These are phyloP conservation scores for Beauveria pseudobassiana DNA, from an alignment of 2,329 filamentous ascomycete species.

Conservation along the genomic window DNA sequence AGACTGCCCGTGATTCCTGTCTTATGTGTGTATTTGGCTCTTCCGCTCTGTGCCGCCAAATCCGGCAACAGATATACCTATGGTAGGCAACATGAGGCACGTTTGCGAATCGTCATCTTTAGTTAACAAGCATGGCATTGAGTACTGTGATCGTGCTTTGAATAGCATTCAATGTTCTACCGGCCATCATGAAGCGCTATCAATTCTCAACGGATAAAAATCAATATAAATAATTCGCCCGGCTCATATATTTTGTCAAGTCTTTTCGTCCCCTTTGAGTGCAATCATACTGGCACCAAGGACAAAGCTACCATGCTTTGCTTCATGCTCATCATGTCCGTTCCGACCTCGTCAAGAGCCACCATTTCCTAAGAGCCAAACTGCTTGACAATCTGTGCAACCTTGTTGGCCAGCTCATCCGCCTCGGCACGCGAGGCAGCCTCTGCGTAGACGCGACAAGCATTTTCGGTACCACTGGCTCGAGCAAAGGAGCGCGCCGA, in stretches of 20 bases:
- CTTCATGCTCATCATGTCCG: neutral
- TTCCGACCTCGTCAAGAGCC: neutral
- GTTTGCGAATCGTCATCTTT: too few species aligned
- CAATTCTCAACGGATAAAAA: neutral
- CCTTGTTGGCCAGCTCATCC: slow-evolving; percentile 80
- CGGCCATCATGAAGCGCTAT: neutral
- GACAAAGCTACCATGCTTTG: neutral
- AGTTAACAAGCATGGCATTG: too few species aligned
- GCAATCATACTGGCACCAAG: neutral
- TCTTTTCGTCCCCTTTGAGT: neutral
- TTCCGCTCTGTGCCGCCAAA: too few species aligned
- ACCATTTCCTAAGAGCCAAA: slow-evolving; percentile 26
- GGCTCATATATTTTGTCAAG: neutral
- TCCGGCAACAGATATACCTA: too few species aligned
- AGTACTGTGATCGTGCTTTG: neutral
- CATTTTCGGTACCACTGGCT: slow-evolving; percentile 92
- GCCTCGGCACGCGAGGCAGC: slow-evolving; percentile 83
- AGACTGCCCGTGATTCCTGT: too few species aligned
- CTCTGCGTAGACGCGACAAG: slow-evolving; percentile 92
- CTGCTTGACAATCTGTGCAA: slow-evolving; percentile 66
- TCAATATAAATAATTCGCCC: neutral
- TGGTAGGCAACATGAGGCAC: too few species aligned
- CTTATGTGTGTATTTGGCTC: too few species aligned
- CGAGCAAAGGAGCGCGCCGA: slow-evolving; percentile 85
- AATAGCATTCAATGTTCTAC: neutral